These are phyloP conservation scores for Phascolomyces articulosus DNA, from an alignment of 371 early-diverging fungal genomes.

Conservation along the genomic window DNA sequence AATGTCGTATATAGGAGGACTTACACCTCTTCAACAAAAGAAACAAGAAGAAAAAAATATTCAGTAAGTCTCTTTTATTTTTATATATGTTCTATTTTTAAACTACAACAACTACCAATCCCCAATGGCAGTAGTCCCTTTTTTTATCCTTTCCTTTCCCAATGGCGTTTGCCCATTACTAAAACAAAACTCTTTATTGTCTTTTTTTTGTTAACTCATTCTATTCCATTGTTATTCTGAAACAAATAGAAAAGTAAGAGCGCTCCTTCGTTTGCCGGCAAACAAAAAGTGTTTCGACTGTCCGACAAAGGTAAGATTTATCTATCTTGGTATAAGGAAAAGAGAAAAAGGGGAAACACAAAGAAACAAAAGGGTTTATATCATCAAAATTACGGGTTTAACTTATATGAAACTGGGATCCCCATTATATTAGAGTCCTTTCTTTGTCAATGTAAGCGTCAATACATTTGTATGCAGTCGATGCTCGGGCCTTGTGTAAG, in stretches of 20 bases:
- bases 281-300: constrained; percentile 73
- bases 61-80: constrained; percentile 23
- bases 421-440: constrained; percentile 52
- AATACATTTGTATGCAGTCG: constrained; percentile 65
- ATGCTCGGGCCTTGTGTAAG: constrained; percentile 72
- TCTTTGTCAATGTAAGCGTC: constrained; percentile 65
- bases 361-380: background rate
- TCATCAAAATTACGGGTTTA: too few relatives aligned
- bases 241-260: constrained; percentile 33
- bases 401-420: too few relatives aligned
- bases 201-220: too few relatives aligned
- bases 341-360: too few relatives aligned
- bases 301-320: constrained; percentile 62
- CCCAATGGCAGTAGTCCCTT: too few relatives aligned
- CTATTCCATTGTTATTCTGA: background rate
- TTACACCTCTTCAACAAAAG: constrained; percentile 6
- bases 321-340: too few relatives aligned
- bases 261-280: constrained; percentile 45
- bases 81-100: too few relatives aligned
- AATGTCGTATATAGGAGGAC: background rate
- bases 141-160: too few relatives aligned
- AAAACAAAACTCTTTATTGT: too few relatives aligned
- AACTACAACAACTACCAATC: too few relatives aligned
- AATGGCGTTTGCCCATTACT: too few relatives aligned
- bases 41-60: constrained; percentile 23